Base-by-base conservation (phyloP, 441 rosid genomes). In the Theobroma grandiflorum region DNA sequence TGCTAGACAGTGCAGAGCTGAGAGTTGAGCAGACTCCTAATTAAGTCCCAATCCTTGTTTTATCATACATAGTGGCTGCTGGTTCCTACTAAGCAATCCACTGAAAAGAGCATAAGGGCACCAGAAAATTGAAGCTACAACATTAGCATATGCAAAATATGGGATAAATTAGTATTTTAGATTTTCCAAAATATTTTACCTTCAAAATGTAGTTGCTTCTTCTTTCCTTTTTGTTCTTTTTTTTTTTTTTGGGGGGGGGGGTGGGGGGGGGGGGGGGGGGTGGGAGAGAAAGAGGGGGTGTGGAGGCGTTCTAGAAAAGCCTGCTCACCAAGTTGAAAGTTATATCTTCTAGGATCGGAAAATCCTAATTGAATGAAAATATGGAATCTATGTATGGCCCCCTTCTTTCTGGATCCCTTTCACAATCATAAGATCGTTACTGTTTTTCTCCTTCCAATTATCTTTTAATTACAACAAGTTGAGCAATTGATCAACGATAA, bases 71-170 rank as follows among this genome's bases (percentile, higher is more conserved):
- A 7, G 74, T 26, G 26, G 43, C 20, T 65, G 35, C 37, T 45
- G 53, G 72, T 22, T 45, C 72, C 72, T 18, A 33, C 26, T 4
- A 50, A 50, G 61, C 59, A 50, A 68, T 9, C 75, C 61, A 50
- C 55, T 43, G 10, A 68, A 31, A 26, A 31, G 38, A 18, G 20
- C 4, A 11, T 16, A 12, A 8, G n/a, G 55, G 20, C 38, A 26
- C 18, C 57, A 35, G 31, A 38, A 7, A 16, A 63, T 16, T 45
- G 73, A 69, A 69, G n/a, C 57, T 47, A 69, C 7, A 0, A 26
- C 31, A 26, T 6, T 45, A 45, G 49, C 43, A 33, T 20, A 52
- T 16, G 42, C 16, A 3, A 71, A 31, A 15, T 70, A 67, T 42
- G 9, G 16, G 26, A 37, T 7, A 66, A 37, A 5, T 4, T 42